Base-by-base conservation (phyloP, 441 rosid species). In the Lepidium campestre region DNA sequence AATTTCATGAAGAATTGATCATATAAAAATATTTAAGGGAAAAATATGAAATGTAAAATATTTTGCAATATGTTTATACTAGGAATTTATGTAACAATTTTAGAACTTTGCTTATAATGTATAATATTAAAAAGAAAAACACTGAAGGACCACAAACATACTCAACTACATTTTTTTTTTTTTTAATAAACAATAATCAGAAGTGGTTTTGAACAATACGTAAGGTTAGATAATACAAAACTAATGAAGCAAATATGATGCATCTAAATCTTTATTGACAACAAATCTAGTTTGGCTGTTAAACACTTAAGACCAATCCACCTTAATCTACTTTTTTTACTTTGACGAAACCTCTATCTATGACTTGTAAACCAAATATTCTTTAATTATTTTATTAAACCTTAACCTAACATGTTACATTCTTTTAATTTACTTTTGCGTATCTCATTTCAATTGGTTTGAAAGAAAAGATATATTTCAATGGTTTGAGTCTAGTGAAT, bases 251-350 rank as follows among this genome's bases (percentile, higher is more conserved):
- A 46, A 45, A 37, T 54, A 18, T 32, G 50, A 15, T 45, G 23
- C 32, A 29, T 44, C 49, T 15, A 41, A 37, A 45, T 56, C 11
- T 29, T 22, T 71, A 46, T 22, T 57, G 76, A 65, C 66, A 72
- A 25, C 71, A 73, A 66, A 60, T 53, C 68, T 20, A 47, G 58
- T 73, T 73, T 61, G 68, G 77, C 58, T 67, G 65, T 73, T 23
- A 37, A 67, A 54, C 77, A 73, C 77, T 61, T n/a, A 39, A 67
- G 73, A 73, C 73, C 73, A 73, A 61, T 67, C 77, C 77, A 73
- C 68, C 49, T 54, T 46, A 1, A 67, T 22, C 64, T 31, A 54
- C 45, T 15, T 60, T 60, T 73, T 37, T 20, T 9, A 67, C 77
- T 73, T 73, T 73, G 68, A 73, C 73, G 68, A 53, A 64, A 22